Percentiles rank a stretch among this genome's conserved stretches.
Evolutionary conservation across 768 basidiomycete species (phyloP).

Genomic region (Lactifluus hygrophoroides): DNA sequence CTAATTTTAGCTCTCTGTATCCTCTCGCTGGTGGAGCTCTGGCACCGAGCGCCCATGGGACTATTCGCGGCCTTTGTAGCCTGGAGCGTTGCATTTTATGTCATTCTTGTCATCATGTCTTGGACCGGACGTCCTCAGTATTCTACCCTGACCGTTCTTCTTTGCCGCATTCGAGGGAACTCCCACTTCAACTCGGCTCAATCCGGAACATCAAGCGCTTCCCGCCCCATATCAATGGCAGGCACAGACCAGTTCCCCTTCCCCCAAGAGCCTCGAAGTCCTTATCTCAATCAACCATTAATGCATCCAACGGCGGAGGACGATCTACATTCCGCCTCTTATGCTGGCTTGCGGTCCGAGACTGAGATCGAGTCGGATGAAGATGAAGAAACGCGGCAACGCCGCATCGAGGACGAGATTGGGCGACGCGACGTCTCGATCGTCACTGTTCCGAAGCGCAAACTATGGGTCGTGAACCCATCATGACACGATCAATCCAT

Average conservation of each 20-base stretch:
- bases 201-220: slow-evolving; percentile 30
- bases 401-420: slow-evolving; percentile 76
- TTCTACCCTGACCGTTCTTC: slow-evolving; percentile 47
- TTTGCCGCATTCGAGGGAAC: slow-evolving; percentile 36
- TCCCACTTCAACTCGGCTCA: slow-evolving; percentile 23
- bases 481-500: slow-evolving; percentile 23
- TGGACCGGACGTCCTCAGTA: slow-evolving; percentile 49
- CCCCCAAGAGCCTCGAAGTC: slow-evolving; percentile 39
- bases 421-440: slow-evolving; percentile 77
- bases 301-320: slow-evolving; percentile 43
- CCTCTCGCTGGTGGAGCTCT: slow-evolving; percentile 50
- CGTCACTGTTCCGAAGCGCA: slow-evolving; percentile 63
- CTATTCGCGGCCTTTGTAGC: slow-evolving; percentile 57
- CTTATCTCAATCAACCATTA: slow-evolving; percentile 61
- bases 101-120: slow-evolving; percentile 41
- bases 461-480: slow-evolving; percentile 67
- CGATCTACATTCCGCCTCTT: slow-evolving; percentile 33
- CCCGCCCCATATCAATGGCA: slow-evolving; percentile 33
- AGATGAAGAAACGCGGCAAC: slow-evolving; percentile 66
- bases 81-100: slow-evolving; percentile 54
- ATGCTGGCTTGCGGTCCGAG: slow-evolving; percentile 36
- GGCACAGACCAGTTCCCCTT: slow-evolving; percentile 38
- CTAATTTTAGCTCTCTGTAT: slow-evolving; percentile 51
- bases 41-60: slow-evolving; percentile 43
- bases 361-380: slow-evolving; percentile 54